These are phyloP conservation scores for Oidium heveae DNA, from an alignment of 2,329 filamentous ascomycete genomes.

Conservation along the genomic window DNA sequence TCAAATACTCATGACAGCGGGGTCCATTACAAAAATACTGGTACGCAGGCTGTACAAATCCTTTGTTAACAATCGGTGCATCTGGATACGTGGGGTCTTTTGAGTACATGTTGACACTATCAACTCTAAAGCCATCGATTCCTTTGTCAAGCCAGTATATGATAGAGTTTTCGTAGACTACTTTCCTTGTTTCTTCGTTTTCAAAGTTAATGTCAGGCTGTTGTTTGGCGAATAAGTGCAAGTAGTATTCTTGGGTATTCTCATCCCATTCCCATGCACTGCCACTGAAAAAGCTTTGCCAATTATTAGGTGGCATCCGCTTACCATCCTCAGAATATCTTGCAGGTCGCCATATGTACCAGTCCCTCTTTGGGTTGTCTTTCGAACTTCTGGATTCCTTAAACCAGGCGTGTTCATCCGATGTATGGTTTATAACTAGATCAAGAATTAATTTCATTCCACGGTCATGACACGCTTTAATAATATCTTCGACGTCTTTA, in stretches of 20 bases:
- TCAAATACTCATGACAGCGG: conserved; percentile 37
- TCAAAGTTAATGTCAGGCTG: conserved; percentile 76
- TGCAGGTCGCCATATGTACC: conserved; percentile 38
- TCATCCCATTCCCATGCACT: conserved; percentile 47
- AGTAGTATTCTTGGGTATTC: conserved; percentile 44
- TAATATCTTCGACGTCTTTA: conserved; percentile 34
- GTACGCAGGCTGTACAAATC: conserved; percentile 20
- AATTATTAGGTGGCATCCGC: conserved; percentile 49
- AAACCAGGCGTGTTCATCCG: conserved; percentile 41
- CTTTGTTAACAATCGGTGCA: conserved; percentile 24
- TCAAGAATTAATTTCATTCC: conserved; percentile 49
- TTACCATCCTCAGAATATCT: conserved; percentile 28
- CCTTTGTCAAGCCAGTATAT: conserved; percentile 55
- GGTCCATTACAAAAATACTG: conserved; percentile 28
- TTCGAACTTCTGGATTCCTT: conserved; percentile 24
- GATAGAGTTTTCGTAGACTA: conserved; percentile 45
- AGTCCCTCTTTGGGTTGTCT: conserved; percentile 26
- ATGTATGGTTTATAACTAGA: conserved; percentile 55
- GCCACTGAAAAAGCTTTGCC: conserved; percentile 32
- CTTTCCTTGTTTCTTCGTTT: conserved; percentile 36
- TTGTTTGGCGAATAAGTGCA: conserved; percentile 47
- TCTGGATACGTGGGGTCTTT: conserved; percentile 33
- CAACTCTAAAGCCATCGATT: conserved; percentile 46
- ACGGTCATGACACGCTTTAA: conserved; percentile 29
- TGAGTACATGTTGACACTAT: conserved; percentile 47